Conservation (phyloP, 192 early-diverging fungal species). For the Mycoemilia scoparia region DNA sequence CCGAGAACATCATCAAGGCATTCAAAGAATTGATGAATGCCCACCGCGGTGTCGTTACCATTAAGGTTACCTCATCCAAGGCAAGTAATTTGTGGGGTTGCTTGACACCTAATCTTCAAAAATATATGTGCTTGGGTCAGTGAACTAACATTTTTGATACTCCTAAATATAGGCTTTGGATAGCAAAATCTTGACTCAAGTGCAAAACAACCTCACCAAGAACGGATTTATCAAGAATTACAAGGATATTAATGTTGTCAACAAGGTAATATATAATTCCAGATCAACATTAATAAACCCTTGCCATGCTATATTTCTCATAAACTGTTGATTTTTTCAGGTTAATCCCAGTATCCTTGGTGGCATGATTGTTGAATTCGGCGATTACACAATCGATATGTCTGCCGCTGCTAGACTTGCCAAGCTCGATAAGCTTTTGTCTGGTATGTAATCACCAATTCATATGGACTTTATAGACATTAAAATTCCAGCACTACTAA, state of each 20-base stretch:
- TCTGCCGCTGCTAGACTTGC: constrained; percentile 83
- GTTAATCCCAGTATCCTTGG: constrained; percentile 84
- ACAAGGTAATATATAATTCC: constrained; percentile 9
- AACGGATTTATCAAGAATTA: constrained; percentile 55
- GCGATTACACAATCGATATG: constrained; percentile 97
- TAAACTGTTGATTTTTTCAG: constrained; percentile 26
- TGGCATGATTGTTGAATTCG: constrained; percentile 91
- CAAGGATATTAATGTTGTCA: constrained; percentile 65
- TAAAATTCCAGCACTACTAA: too few relatives aligned
- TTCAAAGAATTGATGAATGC: constrained; percentile 77
- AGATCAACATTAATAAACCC: neutral
- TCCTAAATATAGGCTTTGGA: constrained; percentile 46
- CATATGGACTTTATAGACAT: neutral
- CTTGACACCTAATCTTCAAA: neutral
- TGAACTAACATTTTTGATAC: constrained; percentile 1
- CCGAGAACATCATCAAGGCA: constrained; percentile 58
- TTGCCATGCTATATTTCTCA: too few relatives aligned
- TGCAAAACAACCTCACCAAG: constrained; percentile 66
- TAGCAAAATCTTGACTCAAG: constrained; percentile 41
- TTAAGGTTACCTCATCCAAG: constrained; percentile 78
- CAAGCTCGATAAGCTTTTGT: constrained; percentile 88
- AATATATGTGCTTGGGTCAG: neutral
- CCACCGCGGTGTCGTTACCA: constrained; percentile 67
- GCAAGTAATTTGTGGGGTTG: constrained; percentile 5
- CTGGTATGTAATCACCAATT: constrained; percentile 17